Conservation (phyloP, 805 yeast species). For the Candida saitoana region DNA sequence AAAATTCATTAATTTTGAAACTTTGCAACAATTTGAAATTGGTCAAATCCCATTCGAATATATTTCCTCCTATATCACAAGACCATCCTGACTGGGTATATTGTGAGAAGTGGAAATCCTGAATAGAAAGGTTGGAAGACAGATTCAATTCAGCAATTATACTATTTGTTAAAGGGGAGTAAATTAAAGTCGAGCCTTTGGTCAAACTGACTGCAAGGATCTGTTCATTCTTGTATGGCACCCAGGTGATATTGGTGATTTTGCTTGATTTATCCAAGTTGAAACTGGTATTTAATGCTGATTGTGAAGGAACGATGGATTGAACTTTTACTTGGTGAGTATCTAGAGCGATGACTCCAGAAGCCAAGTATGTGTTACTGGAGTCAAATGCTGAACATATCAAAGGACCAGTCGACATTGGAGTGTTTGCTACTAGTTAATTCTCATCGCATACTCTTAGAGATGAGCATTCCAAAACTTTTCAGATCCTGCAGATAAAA, state of each 20-base stretch:
- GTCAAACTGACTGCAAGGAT: constrained; percentile 53
- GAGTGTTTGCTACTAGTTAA: background rate
- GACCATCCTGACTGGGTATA: constrained; percentile 50
- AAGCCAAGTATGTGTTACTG: constrained; percentile 58
- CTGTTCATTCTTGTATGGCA: constrained; percentile 33
- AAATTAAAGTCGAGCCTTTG: constrained; percentile 60
- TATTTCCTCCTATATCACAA: constrained; percentile 53
- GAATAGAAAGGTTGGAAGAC: constrained; percentile 42
- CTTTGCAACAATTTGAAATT: constrained; percentile 39
- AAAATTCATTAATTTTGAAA: constrained; percentile 38
- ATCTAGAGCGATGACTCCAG: constrained; percentile 64
- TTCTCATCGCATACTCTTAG: background rate
- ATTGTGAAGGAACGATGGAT: constrained; percentile 41
- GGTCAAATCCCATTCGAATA: constrained; percentile 60
- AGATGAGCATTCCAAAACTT: constrained; percentile 1
- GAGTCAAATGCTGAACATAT: constrained; percentile 55
- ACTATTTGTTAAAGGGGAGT: constrained; percentile 62
- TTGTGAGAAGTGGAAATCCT: constrained; percentile 45
- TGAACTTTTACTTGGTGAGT: constrained; percentile 66
- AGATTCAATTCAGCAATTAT: constrained; percentile 50
- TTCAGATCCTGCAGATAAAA: constrained; percentile 1
- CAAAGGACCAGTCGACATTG: constrained; percentile 22
- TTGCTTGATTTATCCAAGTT: constrained; percentile 49
- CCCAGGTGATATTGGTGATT: constrained; percentile 54
- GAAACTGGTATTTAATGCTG: constrained; percentile 45